Conservation (phyloP, 805 yeast species). For the Ogataea saltuana region DNA sequence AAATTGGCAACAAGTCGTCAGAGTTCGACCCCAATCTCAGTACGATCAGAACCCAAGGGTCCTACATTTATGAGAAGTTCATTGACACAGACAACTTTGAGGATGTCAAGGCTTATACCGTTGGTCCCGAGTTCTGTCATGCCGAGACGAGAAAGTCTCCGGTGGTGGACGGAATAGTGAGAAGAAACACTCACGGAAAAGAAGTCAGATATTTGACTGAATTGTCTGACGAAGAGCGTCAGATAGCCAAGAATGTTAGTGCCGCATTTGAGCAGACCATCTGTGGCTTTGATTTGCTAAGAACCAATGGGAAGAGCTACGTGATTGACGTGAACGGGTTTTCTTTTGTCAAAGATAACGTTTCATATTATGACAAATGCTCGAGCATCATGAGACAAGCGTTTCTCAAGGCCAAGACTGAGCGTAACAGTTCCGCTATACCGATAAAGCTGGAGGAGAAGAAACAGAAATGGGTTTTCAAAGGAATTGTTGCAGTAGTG, state of each 20-base stretch:
- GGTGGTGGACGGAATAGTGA: constrained; percentile 97
- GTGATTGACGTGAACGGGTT: constrained; percentile 98
- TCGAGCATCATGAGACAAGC: constrained; percentile 73
- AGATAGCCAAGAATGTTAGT: constrained; percentile 78
- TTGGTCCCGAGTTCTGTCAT: constrained; percentile 87
- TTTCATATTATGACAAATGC: constrained; percentile 80
- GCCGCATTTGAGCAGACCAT: constrained; percentile 84
- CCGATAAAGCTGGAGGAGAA: constrained; percentile 49
- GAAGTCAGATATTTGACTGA: constrained; percentile 90
- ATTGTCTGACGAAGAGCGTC: constrained; percentile 69
- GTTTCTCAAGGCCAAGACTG: constrained; percentile 62
- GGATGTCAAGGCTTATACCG: constrained; percentile 98
- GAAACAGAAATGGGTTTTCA: constrained; percentile 93
- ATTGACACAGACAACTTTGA: constrained; percentile 98
- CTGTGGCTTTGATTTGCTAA: constrained; percentile 92
- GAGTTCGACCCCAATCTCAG: constrained; percentile 85
- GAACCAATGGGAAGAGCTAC: constrained; percentile 85
- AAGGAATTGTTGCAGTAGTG: constrained; percentile 86
- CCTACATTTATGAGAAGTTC: constrained; percentile 88
- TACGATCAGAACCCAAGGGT: constrained; percentile 83
- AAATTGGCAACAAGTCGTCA: constrained; percentile 94
- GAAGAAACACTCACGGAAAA: constrained; percentile 96
- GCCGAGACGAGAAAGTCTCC: constrained; percentile 99
- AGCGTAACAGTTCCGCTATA: constrained; percentile 42
- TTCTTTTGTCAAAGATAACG: constrained; percentile 93